phyloP scores from a whole-genome alignment of 83 land plant genomes.

The Thuja plicata region DNA sequence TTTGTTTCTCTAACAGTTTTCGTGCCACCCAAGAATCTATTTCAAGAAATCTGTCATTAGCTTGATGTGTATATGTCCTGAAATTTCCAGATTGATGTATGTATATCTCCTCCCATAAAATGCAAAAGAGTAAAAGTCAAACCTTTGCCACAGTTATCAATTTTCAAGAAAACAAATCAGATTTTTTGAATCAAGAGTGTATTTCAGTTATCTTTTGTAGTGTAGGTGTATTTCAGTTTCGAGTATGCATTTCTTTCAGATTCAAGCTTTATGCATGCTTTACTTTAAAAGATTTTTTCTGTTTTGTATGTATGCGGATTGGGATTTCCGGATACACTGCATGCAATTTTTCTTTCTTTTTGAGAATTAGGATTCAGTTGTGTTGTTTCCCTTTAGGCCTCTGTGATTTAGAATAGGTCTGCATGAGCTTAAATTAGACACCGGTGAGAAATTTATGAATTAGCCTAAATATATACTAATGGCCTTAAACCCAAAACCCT shows the following conservation, averaged over 20 bases:
- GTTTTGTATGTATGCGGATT: background rate
- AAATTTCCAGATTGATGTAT: background rate
- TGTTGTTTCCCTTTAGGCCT: background rate
- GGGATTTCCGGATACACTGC: background rate
- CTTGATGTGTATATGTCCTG: background rate
- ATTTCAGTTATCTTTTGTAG: background rate
- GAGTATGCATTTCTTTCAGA: background rate
- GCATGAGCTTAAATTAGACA: background rate
- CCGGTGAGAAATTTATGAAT: too few relatives aligned
- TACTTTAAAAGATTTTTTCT: background rate
- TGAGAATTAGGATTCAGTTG: background rate
- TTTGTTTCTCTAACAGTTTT: slow-evolving; percentile 5
- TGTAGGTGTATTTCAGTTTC: background rate
- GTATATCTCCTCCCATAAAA: too few relatives aligned
- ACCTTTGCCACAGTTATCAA: too few relatives aligned
- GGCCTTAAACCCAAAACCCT: slow-evolving; percentile 12
- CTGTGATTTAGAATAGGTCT: background rate
- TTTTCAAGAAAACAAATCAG: background rate
- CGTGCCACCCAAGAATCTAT: background rate
- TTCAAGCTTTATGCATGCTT: slow-evolving; percentile 3
- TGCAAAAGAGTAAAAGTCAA: too few relatives aligned
- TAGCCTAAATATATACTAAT: background rate
- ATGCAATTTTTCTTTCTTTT: background rate
- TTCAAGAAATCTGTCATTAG: background rate
- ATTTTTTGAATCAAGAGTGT: background rate